Base-by-base conservation (phyloP, 305 asterid species). In the Ilex paraguariensis region DNA sequence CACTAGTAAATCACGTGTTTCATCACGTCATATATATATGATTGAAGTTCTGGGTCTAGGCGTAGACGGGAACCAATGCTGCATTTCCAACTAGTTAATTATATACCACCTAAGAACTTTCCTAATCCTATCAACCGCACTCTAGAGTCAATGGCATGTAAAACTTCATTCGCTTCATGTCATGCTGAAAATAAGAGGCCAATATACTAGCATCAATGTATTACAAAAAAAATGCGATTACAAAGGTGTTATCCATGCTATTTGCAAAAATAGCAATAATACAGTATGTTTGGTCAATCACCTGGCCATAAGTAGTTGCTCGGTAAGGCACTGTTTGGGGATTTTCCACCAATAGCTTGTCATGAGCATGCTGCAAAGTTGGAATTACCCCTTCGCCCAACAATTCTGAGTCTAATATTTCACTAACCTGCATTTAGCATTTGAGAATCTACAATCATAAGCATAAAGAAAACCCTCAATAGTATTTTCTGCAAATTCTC, bases 331-430 rank as follows among this genome's bases (percentile, higher is more conserved):
- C 93, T 33, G 95, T 82, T 71, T 65, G 78, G 28, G 98, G 97
- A 75, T 84, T 84, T 71, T 85, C 84, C 64, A 79, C 84, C 79
- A 92, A 76, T 45, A 92, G 82, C 55, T 89, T 74, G 72, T 92
- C 97, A 75, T 92, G 96, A 44, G 98, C 98, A 77, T 92, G 97
- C 73, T 92, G 98, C 57, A 92, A 77, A 66, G 95, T 89, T 61
- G 98, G 97, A 73, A 92, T 92, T 61, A 92, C 78, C 74, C 98
- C 98, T 85, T 92, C 98, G 30, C 97, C 97, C 77, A 92, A 70
- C 62, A 92, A 85, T 75, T 92, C 97, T 3, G 97, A 89, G 70
- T 92, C 97, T 15, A 92, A 79, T 69, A 92, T 92, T 85, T 92
- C 97, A 56, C 97, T 92, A 32, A 88, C 96, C 98, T 92, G 88